Percentiles rank a stretch among this genome's conserved stretches.
These are phyloP conservation scores for Trichomonas vaginalis DNA, from an alignment of 208 protist species.

Conservation along the genomic window DNA sequence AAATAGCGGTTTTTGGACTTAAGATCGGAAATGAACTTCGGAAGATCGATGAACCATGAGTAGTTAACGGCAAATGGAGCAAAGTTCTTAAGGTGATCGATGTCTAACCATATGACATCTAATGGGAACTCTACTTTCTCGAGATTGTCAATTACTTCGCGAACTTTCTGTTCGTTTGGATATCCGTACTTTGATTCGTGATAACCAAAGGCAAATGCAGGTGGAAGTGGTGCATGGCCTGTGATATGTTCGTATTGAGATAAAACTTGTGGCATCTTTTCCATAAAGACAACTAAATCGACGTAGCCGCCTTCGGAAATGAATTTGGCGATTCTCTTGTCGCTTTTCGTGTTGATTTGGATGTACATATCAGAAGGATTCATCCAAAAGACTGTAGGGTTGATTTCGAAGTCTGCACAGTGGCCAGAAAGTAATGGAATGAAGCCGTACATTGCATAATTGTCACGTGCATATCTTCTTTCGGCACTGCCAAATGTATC, in stretches of 20 bases:
- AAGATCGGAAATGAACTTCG: background rate
- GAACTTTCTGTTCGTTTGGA: constrained; percentile 66
- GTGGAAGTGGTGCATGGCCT: constrained; percentile 72
- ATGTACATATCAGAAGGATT: background rate
- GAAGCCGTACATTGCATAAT: constrained; percentile 81
- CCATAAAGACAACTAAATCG: constrained; percentile 80
- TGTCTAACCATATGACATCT: constrained; percentile 96
- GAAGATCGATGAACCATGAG: background rate
- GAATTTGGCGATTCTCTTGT: constrained; percentile 51
- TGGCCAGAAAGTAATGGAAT: constrained; percentile 80
- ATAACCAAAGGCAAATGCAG: constrained; percentile 79
- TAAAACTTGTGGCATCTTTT: constrained; percentile 60
- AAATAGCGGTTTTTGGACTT: background rate
- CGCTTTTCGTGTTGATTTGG: background rate
- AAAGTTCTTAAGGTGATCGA: constrained; percentile 93
- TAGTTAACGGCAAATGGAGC: constrained; percentile 44
- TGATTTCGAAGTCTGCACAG: constrained; percentile 8
- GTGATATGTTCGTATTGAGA: constrained; percentile 70
- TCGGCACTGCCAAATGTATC: constrained; percentile 48
- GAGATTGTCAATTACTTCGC: constrained; percentile 21
- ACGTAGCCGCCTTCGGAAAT: constrained; percentile 66
- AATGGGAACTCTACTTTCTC: constrained; percentile 22
- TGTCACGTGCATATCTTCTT: constrained; percentile 83
- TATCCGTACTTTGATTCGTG: constrained; percentile 93
- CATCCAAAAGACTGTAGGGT: background rate